Base-by-base conservation (phyloP, 2,329 filamentous ascomycete genomes). In the Thielaviopsis cerberus region DNA sequence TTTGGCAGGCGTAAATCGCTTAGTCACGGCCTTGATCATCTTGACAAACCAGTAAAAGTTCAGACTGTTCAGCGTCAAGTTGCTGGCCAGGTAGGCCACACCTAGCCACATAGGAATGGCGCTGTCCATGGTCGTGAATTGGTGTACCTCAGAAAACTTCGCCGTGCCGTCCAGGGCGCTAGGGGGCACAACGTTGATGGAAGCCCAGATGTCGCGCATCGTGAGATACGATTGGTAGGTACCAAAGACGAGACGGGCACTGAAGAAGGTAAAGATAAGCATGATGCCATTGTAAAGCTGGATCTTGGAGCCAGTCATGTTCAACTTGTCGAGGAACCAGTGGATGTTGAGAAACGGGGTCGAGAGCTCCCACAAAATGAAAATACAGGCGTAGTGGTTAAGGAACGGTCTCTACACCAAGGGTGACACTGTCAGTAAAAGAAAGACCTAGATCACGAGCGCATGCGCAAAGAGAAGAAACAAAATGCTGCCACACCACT, bases 321-420 rank as follows among this genome's bases (percentile, higher is more conserved):
- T 78, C 60, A 91, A 73, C 73, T 94, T 94, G 71, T 94, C 88
- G 71, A 86, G 87, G 73, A 92, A 92, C 88, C 88, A 94, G 74
- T 94, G 88, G 67, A 91, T 79, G 68, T 94, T 94, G 59, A 92
- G 76, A 69, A 92, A 90, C 7, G 87, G 86, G 4, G 84, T 86
- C 25, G 86, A 90, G 45, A 94, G 78, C 70, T 94, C 88, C 79
- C 89, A 94, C 60, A 92, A 82, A 65, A 94, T 87, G 70, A 94
- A 94, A 61, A 81, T 80, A 59, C 79, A 78, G 59, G 79, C 85
- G 70, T 92, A 94, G 73, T 83, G 90, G 73, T 91, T 90, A 63
- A 90, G 76, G 66, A 91, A 90, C 1, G 88, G 88, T 61, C 86
- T 78, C 87, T 92, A 66, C 27, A 27, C 13, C 30, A 7, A 22